These are phyloP conservation scores for Xylariaceae sp. DNA, from an alignment of 2,329 filamentous ascomycete genomes.

Conservation along the genomic window DNA sequence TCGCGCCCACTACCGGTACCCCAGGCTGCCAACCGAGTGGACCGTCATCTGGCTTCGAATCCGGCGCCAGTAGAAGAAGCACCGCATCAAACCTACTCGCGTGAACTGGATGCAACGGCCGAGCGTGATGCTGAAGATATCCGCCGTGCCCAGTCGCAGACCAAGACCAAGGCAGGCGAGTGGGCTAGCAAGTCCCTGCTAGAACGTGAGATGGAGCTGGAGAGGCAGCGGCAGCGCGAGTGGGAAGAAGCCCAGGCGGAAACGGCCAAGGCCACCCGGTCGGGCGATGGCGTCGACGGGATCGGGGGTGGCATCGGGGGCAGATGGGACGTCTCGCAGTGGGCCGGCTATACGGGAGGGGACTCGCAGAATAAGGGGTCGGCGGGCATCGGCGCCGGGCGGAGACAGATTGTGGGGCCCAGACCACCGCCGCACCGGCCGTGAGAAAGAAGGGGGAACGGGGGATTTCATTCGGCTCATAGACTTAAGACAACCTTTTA, in stretches of 20 bases:
- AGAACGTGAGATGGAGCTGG: slow-evolving; percentile 76
- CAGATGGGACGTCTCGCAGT: slow-evolving; percentile 73
- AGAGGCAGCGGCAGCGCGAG: slow-evolving; percentile 70
- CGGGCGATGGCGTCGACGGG: slow-evolving; percentile 54
- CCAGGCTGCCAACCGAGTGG: slow-evolving; percentile 46
- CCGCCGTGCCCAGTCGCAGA: slow-evolving; percentile 54
- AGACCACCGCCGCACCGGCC: slow-evolving; percentile 55
- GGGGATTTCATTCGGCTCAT: background rate
- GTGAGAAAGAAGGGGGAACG: slow-evolving; percentile 2
- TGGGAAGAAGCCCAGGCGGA: slow-evolving; percentile 74
- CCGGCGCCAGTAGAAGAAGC: slow-evolving; percentile 43
- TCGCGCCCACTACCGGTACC: slow-evolving; percentile 31
- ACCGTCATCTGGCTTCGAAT: slow-evolving; percentile 54
- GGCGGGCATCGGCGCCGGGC: slow-evolving; percentile 63
- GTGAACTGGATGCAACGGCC: slow-evolving; percentile 52
- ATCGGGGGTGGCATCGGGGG: slow-evolving; percentile 63
- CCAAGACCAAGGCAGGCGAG: slow-evolving; percentile 57
- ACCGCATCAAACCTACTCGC: slow-evolving; percentile 49
- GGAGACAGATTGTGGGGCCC: slow-evolving; percentile 76
- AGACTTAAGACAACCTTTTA: background rate
- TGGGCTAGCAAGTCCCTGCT: slow-evolving; percentile 67
- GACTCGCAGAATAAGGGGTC: slow-evolving; percentile 67
- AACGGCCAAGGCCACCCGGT: slow-evolving; percentile 51
- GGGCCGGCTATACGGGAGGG: slow-evolving; percentile 69
- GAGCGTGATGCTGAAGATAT: slow-evolving; percentile 62